Base-by-base conservation (phyloP, 768 basidiomycete genomes). In the Naganishia randhawae region DNA sequence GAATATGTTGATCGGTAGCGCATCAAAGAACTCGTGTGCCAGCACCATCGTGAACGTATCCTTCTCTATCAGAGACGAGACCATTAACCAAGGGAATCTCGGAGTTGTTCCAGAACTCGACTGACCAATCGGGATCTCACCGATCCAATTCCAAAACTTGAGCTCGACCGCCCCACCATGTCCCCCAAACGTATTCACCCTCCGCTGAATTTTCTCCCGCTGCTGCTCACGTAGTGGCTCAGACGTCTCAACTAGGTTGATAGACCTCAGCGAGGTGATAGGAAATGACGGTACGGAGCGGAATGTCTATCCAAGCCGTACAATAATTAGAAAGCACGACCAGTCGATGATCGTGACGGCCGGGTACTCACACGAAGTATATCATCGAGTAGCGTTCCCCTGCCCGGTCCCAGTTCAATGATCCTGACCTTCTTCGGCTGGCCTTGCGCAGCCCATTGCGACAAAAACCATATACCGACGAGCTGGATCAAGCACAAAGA, bases 11-110 rank as follows among this genome's bases (percentile, higher is more conserved):
- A 97, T 87, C 0, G 96, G 95, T 50, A 99, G 83, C 0, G 94
- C 94, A 77, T 98, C 96, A 71, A 99, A 98, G 81, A 98, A 95
- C 76, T 98, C 96, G 79, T 99, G 94, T 0, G 96, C 96, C 17
- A 97, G 81, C 27, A 96, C 78, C 83, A 96, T 86, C 0, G 92
- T 93, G 78, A 87, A 97, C 45, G 75, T 80, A 63, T 82, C 80
- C 11, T 65, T 55, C 53, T 73, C 77, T 73, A 61, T 33, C 31
- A 57, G n/a, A 37, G 33, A 35, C 35, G 33, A 41, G n/a, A 33
- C 27, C 54, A 55, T 67, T 35, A 63, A 62, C 65, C 61, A 1
- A 35, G 9, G n/a, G 0, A 17, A 33, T 31, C 13, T 50, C 42
- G 63, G 19, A 14, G 3, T n/a, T 22, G 22, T 22, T 37, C 33